Evolutionary conservation across 2,329 filamentous ascomycete species (phyloP), one percentile per base, ranked within the genome.

Genomic region (Penicillium digitatum): DNA sequence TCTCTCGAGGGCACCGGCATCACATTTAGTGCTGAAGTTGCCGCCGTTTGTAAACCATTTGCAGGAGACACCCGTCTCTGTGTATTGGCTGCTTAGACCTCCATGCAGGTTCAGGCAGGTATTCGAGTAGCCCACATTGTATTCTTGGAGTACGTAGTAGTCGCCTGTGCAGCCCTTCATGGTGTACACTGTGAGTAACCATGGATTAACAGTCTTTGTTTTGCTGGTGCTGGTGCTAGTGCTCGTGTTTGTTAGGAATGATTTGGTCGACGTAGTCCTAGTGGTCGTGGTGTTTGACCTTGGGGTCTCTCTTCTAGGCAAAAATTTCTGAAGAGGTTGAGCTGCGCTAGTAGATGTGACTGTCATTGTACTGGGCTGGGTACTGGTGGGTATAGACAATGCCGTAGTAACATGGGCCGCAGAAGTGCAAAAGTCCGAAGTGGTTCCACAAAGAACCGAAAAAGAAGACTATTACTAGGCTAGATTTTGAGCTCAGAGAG

Each of bases 131-230:
- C 22, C 45, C 32, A 20, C 5, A 27, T 45, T 55, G 29, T 42
- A 37, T 12, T 56, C 60, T 43, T 55, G 37, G 4, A 61, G 18
- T 18, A 54, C 5, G 35, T 59, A 59, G 34, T 61, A 61, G 26
- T 60, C 54, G 7, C 52, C 56, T 9, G 31, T 11, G 29, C 60
- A 62, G 2, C 47, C 6, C n/a, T 39, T 22, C 26, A 58, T 18
- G 14, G 37, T 49, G 34, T 60, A 62, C 16, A 62, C 45, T 9
- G 18, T 26, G 10, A 60, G 27, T 24, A 45, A n/a, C 53, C 55
- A 62, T 50, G 48, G 7, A 22, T 20, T 38, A 9, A 26, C 16
- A 43, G 5, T 1, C 18, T 16, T 5, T 11, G 16, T 3, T 22
- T 44, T 40, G 34, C 8, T 11, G 9, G 34, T 18, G 0, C 9